Evolutionary conservation across 441 rosid species (phyloP).

Genomic region (Raphanus hybrid): DNA sequence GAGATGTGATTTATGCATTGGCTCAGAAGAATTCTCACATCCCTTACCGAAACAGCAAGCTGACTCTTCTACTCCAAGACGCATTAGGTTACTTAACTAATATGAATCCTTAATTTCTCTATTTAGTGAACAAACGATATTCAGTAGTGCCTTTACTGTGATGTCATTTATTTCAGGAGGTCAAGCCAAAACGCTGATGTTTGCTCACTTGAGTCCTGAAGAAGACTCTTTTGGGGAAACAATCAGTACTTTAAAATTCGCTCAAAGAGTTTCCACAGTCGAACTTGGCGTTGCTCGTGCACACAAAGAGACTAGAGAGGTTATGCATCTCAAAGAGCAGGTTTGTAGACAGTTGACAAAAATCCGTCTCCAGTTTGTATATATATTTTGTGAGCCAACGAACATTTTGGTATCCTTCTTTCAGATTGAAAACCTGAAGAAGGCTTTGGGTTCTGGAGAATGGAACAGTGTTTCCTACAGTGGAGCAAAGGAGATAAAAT

Average conservation of each 20-base stretch:
- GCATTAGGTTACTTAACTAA: slow-evolving; percentile 65
- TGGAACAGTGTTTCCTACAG: slow-evolving; percentile 39
- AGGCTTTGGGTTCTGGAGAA: slow-evolving; percentile 73
- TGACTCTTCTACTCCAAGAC: slow-evolving; percentile 92
- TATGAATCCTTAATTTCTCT: background rate
- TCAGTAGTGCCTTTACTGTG: background rate
- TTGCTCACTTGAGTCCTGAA: slow-evolving; percentile 95
- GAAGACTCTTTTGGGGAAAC: slow-evolving; percentile 77
- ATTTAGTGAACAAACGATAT: background rate
- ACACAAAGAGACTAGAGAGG: slow-evolving; percentile 68
- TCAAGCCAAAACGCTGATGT: slow-evolving; percentile 89
- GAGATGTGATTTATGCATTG: slow-evolving; percentile 92
- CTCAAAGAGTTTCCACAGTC: slow-evolving; percentile 85
- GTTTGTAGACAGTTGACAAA: slow-evolving; percentile 34
- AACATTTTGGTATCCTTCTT: slow-evolving; percentile 31
- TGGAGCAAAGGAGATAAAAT: slow-evolving; percentile 48
- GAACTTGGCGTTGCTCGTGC: slow-evolving; percentile 87
- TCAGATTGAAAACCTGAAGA: slow-evolving; percentile 86
- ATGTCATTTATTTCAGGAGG: slow-evolving; percentile 65
- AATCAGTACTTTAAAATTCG: slow-evolving; percentile 86
- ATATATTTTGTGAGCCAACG: background rate
- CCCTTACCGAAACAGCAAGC: slow-evolving; percentile 98
- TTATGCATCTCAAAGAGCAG: slow-evolving; percentile 84
- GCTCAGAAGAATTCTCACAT: slow-evolving; percentile 86
- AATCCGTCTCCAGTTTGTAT: background rate